Base-by-base conservation (phyloP, 208 protist species). In the Porcisia hertigi region DNA sequence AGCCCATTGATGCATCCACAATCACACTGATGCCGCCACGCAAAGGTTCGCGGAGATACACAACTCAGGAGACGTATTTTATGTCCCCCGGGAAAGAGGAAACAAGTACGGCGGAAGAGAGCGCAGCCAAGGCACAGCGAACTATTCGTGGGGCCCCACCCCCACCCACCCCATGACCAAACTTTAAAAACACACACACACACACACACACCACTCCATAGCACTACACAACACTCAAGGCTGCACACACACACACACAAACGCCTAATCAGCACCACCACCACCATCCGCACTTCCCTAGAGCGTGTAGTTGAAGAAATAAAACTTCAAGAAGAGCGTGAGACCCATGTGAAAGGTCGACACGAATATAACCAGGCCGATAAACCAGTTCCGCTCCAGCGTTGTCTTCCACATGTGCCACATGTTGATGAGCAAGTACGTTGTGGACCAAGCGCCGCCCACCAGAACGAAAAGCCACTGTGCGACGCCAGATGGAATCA, bases 251-350 rank as follows among this genome's bases (percentile, higher is more conserved):
- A 25, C 30, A 30, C 30, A 30, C 60, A 16, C 30, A 25, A 39
- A 43, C 36, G 36, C 9, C 12, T 52, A 39, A 47, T 47, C 63
- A 20, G 34, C 63, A 12, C 47, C 8, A 52, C 47, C 45, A 49
- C 45, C 47, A 52, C 47, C 47, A 52, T 12, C 16, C 4, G 7
- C 57, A 60, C 52, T 71, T 20, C 25, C 34, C 71, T 80, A 88
- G 60, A 87, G 47, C 69, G 81, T 86, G 83, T 97, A 97, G 67
- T 93, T 77, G 67, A 97, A 83, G 71, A 97, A 97, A 82, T 97
- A 97, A 70, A 97, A 86, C 82, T 97, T 97, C 71, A 97, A 94
- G 25, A 86, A 93, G 36, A 96, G 52, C 25, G 88, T 88, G 23
- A 97, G 76, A 16, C 90, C 82, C 71, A 96, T 88, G 80, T 96